Percentiles rank a stretch among this genome's conserved stretches.
Evolutionary conservation across 345 rosid species (phyloP).

Genomic region (Moricandia arvensis): DNA sequence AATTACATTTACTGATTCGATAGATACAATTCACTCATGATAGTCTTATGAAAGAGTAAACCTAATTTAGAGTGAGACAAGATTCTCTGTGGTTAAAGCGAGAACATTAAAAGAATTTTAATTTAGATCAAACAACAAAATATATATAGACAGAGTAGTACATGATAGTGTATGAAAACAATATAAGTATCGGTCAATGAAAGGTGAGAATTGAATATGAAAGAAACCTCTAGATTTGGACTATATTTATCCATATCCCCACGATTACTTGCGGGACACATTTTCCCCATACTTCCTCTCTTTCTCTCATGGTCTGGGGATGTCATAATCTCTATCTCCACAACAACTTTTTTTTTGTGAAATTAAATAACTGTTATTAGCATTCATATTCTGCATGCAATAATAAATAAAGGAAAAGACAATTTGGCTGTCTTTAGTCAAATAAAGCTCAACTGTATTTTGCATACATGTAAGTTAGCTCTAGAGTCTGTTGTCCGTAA

Average conservation of each 20-base stretch:
- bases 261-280: slow-evolving; percentile 33
- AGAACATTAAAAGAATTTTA: neutral
- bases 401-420: neutral
- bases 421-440: neutral
- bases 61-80: neutral
- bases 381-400: slow-evolving; percentile 11
- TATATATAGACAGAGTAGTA: no score
- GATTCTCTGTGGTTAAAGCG: neutral
- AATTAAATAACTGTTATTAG: neutral
- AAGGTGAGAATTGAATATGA: slow-evolving; percentile 27
- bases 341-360: neutral
- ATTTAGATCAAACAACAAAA: neutral
- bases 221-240: slow-evolving; percentile 34
- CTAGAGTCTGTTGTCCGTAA: neutral
- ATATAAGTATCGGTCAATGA: slow-evolving; percentile 13
- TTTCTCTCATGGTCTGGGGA: slow-evolving; percentile 1
- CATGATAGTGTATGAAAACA: neutral
- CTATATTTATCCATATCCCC: slow-evolving; percentile 15
- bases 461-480: neutral
- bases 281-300: slow-evolving; percentile 29
- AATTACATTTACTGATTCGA: neutral
- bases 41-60: neutral
- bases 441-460: neutral
- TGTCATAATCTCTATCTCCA: slow-evolving; percentile 17
- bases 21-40: neutral